Evolutionary conservation across 2,329 filamentous ascomycete species (phyloP), one percentile per base, ranked within the genome.

Genomic region (Hymenoscyphus albidus): DNA sequence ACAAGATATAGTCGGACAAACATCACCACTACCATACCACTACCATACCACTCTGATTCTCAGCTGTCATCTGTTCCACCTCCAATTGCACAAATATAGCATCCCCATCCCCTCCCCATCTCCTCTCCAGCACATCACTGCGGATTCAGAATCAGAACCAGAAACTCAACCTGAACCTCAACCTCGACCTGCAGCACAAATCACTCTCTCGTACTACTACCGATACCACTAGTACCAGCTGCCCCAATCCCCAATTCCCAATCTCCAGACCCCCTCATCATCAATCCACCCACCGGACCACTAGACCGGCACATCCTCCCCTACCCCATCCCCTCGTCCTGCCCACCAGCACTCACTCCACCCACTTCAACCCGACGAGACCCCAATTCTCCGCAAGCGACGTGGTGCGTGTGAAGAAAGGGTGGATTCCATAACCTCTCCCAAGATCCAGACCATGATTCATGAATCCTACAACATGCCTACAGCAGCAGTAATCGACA

Each of bases 381-480:
- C 48, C 18, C 48, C 48, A 54, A 54, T 54, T 54, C 48, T 54
- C 48, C 48, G 18, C 48, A 54, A 54, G 48, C 48, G 48, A 54
- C 48, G 12, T 13, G 48, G 48, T 54, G 48, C 48, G 48, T 54
- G 48, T 54, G 9, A 13, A 54, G 18, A 54, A 27, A 22, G 48
- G 10, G 48, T 54, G 48, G 48, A 54, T 54, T 54, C 48, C 18
- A 54, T 22, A 22, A 54, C 7, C 48, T 4, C 12, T 10, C 48
- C 18, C 48, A 27, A 27, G 18, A 54, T 27, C 18, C 48, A 54
- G 55, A 38, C 18, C 54, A 62, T 62, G 61, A 58, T 62, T 62
- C 51, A 61, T 61, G 61, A 61, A 63, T 63, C 58, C 58, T 61
- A 48, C 59, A 57, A 32, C 54, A 59, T 48, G 56, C 64, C 61